Evolutionary conservation across 257 asterid species (phyloP), one percentile per base, ranked within the genome.

Genomic region (Nicotiana knightiana): DNA sequence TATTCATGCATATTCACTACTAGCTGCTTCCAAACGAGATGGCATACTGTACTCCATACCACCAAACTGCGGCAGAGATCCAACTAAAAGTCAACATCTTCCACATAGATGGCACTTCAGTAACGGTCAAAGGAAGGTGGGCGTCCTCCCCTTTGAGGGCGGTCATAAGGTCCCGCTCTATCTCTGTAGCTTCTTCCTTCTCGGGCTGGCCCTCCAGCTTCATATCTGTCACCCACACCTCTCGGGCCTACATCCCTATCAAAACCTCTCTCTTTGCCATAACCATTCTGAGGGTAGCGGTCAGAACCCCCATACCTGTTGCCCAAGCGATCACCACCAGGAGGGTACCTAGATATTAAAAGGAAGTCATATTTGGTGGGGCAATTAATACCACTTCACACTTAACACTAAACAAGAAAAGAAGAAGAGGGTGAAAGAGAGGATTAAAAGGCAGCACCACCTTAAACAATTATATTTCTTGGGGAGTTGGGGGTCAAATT

Each of bases 261-360:
- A 66, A 64, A 81, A 8, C 77, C 77, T 51, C 78, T 81, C 33
- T 53, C 78, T 81, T 81, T 81, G 24, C 95, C 92, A 64, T 88
- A 92, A n/a, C 93, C 97, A 53, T 81, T 90, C 51, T 81, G 92
- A 33, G 94, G 92, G 86, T 90, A 91, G 58, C 94, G 97, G 48
- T 92, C 99, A 53, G 93, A 82, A 16, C 81, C 90, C 28, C 86
- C 97, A 63, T 90, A 91, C 86, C 97, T 90, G 59, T 90, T 96
- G 57, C 83, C 95, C n/a, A 90, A 90, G 13, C 96, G 92, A 55
- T 92, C 98, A 28, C 85, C 97, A 65, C 87, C 81, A 6, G 91
- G 86, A 46, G 97, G 88, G 67, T 90, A 93, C 96, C 99, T 95
- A 86, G 21, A 66, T 37, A 57, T 21, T 67, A 71, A 57, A 24